Evolutionary conservation across 2,329 filamentous ascomycete genomes (phyloP).

Genomic region (Aspergillus ochraceoroseus): DNA sequence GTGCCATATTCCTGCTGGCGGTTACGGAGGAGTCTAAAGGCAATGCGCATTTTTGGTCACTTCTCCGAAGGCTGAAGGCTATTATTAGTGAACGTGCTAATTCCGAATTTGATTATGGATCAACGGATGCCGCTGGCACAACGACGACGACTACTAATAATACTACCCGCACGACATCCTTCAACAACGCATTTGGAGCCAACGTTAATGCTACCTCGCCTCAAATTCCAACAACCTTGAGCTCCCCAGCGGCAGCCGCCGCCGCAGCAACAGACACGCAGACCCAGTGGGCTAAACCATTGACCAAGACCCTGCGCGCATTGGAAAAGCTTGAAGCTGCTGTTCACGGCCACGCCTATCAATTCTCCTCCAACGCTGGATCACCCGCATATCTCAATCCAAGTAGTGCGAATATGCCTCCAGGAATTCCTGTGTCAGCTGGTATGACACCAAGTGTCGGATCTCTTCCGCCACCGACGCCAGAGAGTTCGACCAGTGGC

Average conservation of each 20-base stretch:
- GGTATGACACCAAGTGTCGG: constrained; percentile 34
- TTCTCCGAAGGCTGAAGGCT: constrained; percentile 42
- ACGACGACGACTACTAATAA: neutral
- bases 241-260: constrained; percentile 28
- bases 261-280: constrained; percentile 35
- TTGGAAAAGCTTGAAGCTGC: constrained; percentile 45
- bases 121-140: constrained; percentile 14
- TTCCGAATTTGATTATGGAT: constrained; percentile 30
- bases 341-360: constrained; percentile 28
- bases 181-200: constrained; percentile 23
- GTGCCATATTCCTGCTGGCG: constrained; percentile 46
- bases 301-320: constrained; percentile 45
- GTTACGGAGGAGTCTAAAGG: constrained; percentile 45
- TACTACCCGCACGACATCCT: constrained; percentile 12
- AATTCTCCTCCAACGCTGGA: constrained; percentile 12
- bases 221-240: constrained; percentile 23
- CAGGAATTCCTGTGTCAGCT: constrained; percentile 20
- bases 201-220: constrained; percentile 28
- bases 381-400: constrained; percentile 24
- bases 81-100: constrained; percentile 44
- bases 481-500: constrained; percentile 45
- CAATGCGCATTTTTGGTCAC: constrained; percentile 37
- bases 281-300: constrained; percentile 45
- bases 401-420: constrained; percentile 6
- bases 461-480: constrained; percentile 44